A percentile compares a stretch with the other conserved stretches of the same genome.
These are phyloP conservation scores for Amaranthus hypochondriacus DNA, from an alignment of 148 eudicot genomes.

Conservation along the genomic window DNA sequence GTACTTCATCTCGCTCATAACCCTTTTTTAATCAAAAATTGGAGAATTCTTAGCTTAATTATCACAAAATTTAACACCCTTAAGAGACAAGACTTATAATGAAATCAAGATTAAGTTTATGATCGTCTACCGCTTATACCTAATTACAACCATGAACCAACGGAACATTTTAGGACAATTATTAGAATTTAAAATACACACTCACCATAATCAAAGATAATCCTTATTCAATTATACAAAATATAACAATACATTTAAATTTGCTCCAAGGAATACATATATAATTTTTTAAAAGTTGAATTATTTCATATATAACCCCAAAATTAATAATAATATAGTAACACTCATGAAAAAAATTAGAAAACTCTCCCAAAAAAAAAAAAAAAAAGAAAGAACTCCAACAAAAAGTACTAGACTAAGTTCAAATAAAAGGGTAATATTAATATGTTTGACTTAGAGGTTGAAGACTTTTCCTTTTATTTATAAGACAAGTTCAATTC, in stretches of 20 bases:
- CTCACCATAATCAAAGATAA: background rate
- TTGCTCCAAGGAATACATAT: background rate
- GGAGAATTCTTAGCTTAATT: too few species aligned
- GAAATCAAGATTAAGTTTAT: too few species aligned
- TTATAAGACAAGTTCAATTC: too few species aligned
- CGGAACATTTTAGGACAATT: too few species aligned
- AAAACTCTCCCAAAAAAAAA: slow-evolving; percentile 1
- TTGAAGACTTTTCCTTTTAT: too few species aligned
- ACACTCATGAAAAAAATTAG: slow-evolving; percentile 11
- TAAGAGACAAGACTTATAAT: too few species aligned
- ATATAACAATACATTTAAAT: background rate
- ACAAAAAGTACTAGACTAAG: background rate
- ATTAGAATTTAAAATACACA: background rate
- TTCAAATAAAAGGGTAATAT: background rate
- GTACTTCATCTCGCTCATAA: too few species aligned
- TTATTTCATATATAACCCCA: slow-evolving; percentile 16
- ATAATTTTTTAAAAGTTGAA: background rate
- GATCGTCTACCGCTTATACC: too few species aligned
- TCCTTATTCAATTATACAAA: background rate
- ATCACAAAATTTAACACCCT: too few species aligned
- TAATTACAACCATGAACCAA: too few species aligned
- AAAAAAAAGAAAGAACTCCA: slow-evolving; percentile 1
- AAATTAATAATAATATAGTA: slow-evolving; percentile 5
- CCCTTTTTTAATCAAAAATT: too few species aligned
- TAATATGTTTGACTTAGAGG: too few species aligned